Percentiles rank a stretch among this genome's conserved stretches.
These are phyloP conservation scores for Blastobotrys arbuscula DNA, from an alignment of 1,139 yeast species.

Conservation along the genomic window DNA sequence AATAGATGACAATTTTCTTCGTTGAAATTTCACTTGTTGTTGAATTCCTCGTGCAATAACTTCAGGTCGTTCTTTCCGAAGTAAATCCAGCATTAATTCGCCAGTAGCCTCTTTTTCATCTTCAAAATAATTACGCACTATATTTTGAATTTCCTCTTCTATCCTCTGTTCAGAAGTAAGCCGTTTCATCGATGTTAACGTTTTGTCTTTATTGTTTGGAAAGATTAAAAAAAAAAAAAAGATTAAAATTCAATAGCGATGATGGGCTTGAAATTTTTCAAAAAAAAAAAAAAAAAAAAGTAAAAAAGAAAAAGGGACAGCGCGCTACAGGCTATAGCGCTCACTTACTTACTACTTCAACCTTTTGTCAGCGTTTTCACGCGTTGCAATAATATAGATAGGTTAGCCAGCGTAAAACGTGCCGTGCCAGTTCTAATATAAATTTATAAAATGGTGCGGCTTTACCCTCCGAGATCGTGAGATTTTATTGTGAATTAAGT, in stretches of 20 bases:
- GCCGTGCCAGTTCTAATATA: too few species aligned
- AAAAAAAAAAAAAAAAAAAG: neutral
- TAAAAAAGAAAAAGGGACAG: too few species aligned
- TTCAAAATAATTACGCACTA: constrained; percentile 1
- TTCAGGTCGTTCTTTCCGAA: constrained; percentile 3
- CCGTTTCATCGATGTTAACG: constrained; percentile 1
- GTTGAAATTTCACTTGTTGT: constrained; percentile 36
- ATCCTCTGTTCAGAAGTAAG: neutral
- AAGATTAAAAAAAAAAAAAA: too few species aligned
- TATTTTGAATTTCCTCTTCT: neutral
- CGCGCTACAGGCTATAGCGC: too few species aligned
- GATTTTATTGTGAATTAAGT: too few species aligned
- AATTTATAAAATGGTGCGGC: neutral
- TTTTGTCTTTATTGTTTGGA: too few species aligned
- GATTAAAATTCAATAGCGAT: neutral
- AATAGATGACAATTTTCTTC: constrained; percentile 57
- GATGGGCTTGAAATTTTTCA: neutral
- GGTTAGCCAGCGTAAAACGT: too few species aligned
- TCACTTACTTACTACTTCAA: too few species aligned
- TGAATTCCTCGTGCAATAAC: constrained; percentile 4
- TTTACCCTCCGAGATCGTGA: neutral
- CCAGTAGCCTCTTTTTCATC: neutral
- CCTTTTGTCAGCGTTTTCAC: too few species aligned
- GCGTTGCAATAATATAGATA: too few species aligned
- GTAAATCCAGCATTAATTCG: neutral